phyloP scores from a whole-genome alignment of 2,329 filamentous ascomycete species.

The Leptographium lundbergii region DNA sequence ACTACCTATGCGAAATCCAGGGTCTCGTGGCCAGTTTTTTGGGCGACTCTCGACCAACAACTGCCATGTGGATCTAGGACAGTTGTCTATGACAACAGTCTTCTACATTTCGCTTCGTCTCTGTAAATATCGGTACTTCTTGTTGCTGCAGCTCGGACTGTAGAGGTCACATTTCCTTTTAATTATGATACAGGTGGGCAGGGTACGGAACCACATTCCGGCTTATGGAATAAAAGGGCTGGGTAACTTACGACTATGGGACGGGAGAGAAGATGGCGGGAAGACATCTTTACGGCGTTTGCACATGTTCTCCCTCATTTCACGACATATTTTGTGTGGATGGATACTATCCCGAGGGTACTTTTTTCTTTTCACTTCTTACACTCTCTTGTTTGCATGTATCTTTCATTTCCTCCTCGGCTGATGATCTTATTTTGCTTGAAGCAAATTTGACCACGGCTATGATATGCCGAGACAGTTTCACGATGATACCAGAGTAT shows the following conservation, averaged over 20 bases:
- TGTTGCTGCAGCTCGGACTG: neutral
- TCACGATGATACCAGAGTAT: neutral
- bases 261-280: neutral
- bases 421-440: neutral
- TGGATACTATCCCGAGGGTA: neutral
- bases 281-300: neutral
- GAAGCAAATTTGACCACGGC: neutral
- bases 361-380: neutral
- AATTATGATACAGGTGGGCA: neutral
- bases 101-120: conserved; percentile 5
- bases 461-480: neutral
- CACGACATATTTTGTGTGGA: neutral
- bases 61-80: conserved; percentile 37
- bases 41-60: conserved; percentile 21
- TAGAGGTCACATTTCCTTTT: neutral
- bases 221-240: neutral
- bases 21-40: conserved; percentile 53
- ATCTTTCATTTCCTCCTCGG: neutral
- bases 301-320: neutral
- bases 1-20: conserved; percentile 74
- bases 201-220: neutral
- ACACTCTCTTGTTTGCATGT: neutral
- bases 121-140: conserved; percentile 8
- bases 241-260: neutral
- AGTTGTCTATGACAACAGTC: neutral